Evolutionary conservation across 345 rosid species (phyloP).

Genomic region (Salix exigua): DNA sequence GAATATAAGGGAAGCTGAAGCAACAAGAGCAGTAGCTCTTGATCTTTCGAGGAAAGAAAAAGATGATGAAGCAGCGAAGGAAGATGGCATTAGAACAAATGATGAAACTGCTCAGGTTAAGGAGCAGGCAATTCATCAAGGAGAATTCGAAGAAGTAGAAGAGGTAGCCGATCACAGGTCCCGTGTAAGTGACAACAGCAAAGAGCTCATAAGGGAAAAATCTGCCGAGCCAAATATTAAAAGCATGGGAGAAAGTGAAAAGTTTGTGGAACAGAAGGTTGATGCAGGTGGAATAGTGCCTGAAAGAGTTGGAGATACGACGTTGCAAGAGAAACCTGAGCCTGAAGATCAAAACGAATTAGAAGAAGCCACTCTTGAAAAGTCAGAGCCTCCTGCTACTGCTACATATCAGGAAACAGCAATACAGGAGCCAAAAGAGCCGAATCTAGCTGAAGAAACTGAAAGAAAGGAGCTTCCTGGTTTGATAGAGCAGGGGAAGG

Average conservation of each 20-base stretch:
- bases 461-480: slow-evolving; percentile 1
- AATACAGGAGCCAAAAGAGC: neutral
- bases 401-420: neutral
- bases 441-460: no score
- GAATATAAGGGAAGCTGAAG: slow-evolving; percentile 11
- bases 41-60: neutral
- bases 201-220: slow-evolving; percentile 2
- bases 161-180: slow-evolving; percentile 8
- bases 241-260: neutral
- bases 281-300: slow-evolving; percentile 6
- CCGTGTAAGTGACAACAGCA: slow-evolving; percentile 10
- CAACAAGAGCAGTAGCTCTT: neutral
- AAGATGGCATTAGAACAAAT: neutral
- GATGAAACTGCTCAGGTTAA: slow-evolving; percentile 14
- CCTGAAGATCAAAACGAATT: neutral
- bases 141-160: neutral
- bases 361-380: slow-evolving; percentile 6
- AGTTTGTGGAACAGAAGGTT: neutral
- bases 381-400: neutral
- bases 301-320: neutral
- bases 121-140: neutral
- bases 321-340: neutral
- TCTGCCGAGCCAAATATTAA: neutral
- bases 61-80: neutral
- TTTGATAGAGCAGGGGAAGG: neutral